Evolutionary conservation across 768 basidiomycete genomes (phyloP).

Genomic region (Lactifluus subvellereus): DNA sequence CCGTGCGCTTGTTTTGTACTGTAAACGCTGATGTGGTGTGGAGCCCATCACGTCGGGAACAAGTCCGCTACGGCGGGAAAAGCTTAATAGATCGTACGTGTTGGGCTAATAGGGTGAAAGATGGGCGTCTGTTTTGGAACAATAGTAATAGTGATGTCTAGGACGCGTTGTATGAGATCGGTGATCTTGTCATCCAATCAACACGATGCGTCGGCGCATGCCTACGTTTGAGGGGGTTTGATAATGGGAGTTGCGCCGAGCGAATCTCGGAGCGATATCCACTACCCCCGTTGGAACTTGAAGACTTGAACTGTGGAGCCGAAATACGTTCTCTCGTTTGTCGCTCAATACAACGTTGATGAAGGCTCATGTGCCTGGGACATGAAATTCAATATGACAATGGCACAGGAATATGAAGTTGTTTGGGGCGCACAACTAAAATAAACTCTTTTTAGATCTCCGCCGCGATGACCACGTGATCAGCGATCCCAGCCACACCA

Average conservation of each 20-base stretch:
- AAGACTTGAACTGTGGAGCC: background rate
- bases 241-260: background rate
- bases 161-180: background rate
- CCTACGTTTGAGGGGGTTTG: background rate
- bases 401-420: too few relatives aligned
- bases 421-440: too few relatives aligned
- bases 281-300: background rate
- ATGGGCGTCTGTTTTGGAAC: background rate
- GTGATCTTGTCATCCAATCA: conserved; percentile 7
- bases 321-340: background rate
- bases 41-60: background rate
- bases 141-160: background rate
- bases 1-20: background rate
- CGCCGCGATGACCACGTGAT: conserved; percentile 1
- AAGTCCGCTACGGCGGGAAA: background rate
- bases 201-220: background rate
- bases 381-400: background rate
- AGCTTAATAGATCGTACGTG: background rate
- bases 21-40: background rate
- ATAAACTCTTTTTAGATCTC: background rate
- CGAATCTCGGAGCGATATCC: background rate
- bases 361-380: conserved; percentile 13
- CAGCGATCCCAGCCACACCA: too few relatives aligned
- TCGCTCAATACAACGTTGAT: background rate
- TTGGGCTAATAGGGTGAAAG: background rate